These are phyloP conservation scores for Striga hermonthica DNA, from an alignment of 305 asterid genomes.

Conservation along the genomic window DNA sequence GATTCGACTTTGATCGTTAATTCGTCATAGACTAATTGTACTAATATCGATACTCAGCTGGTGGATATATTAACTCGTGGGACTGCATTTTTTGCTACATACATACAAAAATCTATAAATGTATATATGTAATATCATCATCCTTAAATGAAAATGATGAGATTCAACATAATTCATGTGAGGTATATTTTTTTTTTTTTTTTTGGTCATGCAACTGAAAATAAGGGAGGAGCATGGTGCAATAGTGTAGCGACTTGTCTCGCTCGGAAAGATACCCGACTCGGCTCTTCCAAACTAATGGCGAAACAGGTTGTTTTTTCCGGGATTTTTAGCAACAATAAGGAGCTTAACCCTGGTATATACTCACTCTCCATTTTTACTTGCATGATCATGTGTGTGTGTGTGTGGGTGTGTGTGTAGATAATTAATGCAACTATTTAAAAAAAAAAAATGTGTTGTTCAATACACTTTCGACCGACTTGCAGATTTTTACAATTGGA, in stretches of 20 bases:
- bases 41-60: too few relatives aligned
- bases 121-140: background rate
- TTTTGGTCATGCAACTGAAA: background rate
- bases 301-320: constrained; percentile 61
- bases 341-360: constrained; percentile 74
- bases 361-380: background rate
- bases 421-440: background rate
- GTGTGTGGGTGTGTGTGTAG: too few relatives aligned
- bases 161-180: background rate
- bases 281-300: constrained; percentile 84
- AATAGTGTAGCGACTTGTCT: constrained; percentile 56
- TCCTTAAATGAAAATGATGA: background rate
- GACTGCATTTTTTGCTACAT: too few relatives aligned
- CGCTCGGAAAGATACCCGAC: constrained; percentile 44
- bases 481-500: constrained; percentile 91
- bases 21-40: too few relatives aligned
- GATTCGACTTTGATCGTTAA: too few relatives aligned
- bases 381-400: too few relatives aligned
- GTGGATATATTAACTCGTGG: too few relatives aligned
- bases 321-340: constrained; percentile 74
- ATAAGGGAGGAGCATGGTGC: constrained; percentile 92
- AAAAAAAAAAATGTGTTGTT: background rate
- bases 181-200: too few relatives aligned
- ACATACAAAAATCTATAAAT: background rate
- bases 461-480: constrained; percentile 3